Base-by-base conservation (phyloP, 2,329 filamentous ascomycete genomes). In the Alternaria longipes region DNA sequence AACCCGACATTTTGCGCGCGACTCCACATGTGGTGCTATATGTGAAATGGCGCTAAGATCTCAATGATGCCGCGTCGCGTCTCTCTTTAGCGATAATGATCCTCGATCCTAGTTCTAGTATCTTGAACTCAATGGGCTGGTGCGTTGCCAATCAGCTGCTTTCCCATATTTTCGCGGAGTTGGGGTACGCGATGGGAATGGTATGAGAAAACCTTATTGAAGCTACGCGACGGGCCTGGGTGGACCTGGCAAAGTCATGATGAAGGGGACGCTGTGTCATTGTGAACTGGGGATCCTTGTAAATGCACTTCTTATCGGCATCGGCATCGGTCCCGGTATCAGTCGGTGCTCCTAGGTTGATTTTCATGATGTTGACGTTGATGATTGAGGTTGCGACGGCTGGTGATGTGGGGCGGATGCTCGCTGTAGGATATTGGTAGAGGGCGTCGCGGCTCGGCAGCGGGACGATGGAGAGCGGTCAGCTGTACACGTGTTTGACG, bases 111-210 rank as follows among this genome's bases (percentile, higher is more conserved):
- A 50, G 46, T 50, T 18, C 30, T 9, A 38, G 26, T 34, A 24
- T 38, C 34, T 26, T 7, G 8, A 24, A 24, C 20, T 36, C 30
- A 20, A 14, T 50, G 30, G 46, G 46, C 38, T 38, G 46, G 16
- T 20, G 32, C 7, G 20, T n/a, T 50, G 32, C 46, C 20, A 36
- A 22, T 30, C n/a, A n/a, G 46, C 4, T 2, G 4, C 38, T 26
- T 26, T 32, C 32, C 46, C 32, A 50, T 36, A 38, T 50, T 50
- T 50, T 50, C 46, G 46, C 46, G 46, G 46, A 38, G 20, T 50
- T 38, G 46, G 9, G 30, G 16, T 34, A 30, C 14, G 11, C 11
- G 20, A 50, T 26, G 46, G 46, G 46, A 50, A 36, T 50, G 46
- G 46, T 38, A n/a, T 36, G 46, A 16, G 20, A 22, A 50, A 50